Evolutionary conservation across 2,329 filamentous ascomycete genomes (phyloP).

Genomic region (Bipolaris zeicola): DNA sequence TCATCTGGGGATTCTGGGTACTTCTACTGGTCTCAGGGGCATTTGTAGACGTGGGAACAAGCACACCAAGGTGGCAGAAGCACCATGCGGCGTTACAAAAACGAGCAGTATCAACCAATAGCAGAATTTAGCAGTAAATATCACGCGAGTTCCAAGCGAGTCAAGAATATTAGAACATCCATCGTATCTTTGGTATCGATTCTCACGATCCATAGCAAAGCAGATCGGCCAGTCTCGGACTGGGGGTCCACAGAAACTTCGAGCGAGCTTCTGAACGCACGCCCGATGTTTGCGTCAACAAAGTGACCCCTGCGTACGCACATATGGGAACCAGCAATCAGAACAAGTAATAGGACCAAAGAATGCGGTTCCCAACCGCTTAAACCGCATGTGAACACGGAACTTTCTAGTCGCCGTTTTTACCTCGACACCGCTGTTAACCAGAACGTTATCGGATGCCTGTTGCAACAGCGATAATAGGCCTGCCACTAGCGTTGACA

Average conservation of each 20-base stretch:
- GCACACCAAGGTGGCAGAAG: not conserved
- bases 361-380: not conserved
- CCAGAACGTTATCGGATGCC: constrained; percentile 2
- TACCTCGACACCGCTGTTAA: not conserved
- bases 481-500: constrained; percentile 13
- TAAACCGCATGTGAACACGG: not conserved
- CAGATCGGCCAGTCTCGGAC: constrained; percentile 21
- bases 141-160: not conserved
- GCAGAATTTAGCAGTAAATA: constrained; percentile 5
- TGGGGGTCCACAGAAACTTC: constrained; percentile 23
- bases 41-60: constrained; percentile 6
- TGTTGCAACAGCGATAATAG: constrained; percentile 5
- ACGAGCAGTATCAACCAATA: not conserved
- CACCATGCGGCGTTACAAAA: not conserved
- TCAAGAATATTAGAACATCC: not conserved
- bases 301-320: constrained; percentile 2
- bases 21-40: constrained; percentile 15
- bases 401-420: not conserved
- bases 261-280: constrained; percentile 16
- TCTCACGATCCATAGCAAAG: constrained; percentile 9
- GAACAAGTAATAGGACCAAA: not conserved
- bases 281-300: constrained; percentile 11
- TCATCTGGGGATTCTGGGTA: constrained; percentile 19
- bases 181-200: constrained; percentile 7
- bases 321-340: constrained; percentile 1